Evolutionary conservation across 176 grass and related monocot genomes (phyloP).

Genomic region (Melocanna baccifera): DNA sequence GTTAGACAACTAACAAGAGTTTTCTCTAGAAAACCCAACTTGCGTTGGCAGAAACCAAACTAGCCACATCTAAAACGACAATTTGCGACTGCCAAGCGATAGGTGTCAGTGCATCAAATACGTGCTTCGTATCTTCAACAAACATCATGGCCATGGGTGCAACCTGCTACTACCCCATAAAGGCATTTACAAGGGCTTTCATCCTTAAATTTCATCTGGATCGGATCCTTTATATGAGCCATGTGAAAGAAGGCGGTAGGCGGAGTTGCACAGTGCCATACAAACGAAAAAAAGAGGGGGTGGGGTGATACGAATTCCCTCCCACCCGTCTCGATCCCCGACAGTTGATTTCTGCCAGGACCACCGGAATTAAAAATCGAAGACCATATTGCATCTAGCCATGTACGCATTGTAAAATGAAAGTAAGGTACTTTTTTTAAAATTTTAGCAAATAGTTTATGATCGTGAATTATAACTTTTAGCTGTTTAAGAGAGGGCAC

Average conservation of each 20-base stretch:
- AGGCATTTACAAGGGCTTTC: not conserved
- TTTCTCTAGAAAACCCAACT: not conserved
- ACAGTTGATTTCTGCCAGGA: not conserved
- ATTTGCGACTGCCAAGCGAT: not conserved
- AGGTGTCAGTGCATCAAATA: not conserved
- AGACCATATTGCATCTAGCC: not conserved
- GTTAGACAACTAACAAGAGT: not conserved
- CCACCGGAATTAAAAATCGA: not conserved
- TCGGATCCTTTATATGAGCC: not conserved
- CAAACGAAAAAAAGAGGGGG: not conserved
- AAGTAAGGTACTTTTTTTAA: too few relatives aligned
- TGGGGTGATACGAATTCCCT: not conserved
- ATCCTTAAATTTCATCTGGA: not conserved
- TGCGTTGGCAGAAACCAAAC: not conserved
- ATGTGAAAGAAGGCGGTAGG: not conserved
- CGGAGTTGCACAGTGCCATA: not conserved
- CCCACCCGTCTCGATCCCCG: not conserved
- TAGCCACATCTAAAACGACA: not conserved
- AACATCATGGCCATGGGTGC: not conserved
- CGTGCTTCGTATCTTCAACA: not conserved
- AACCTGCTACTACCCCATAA: not conserved
- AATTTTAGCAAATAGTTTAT: too few relatives aligned
- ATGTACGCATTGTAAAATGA: not conserved
- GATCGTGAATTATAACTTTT: too few relatives aligned
- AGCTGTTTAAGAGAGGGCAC: accelerated